A percentile compares a stretch with the other conserved stretches of the same genome.
These are phyloP conservation scores for Kalaharituber pfeilii DNA, from an alignment of 2,329 filamentous ascomycete species.

Conservation along the genomic window DNA sequence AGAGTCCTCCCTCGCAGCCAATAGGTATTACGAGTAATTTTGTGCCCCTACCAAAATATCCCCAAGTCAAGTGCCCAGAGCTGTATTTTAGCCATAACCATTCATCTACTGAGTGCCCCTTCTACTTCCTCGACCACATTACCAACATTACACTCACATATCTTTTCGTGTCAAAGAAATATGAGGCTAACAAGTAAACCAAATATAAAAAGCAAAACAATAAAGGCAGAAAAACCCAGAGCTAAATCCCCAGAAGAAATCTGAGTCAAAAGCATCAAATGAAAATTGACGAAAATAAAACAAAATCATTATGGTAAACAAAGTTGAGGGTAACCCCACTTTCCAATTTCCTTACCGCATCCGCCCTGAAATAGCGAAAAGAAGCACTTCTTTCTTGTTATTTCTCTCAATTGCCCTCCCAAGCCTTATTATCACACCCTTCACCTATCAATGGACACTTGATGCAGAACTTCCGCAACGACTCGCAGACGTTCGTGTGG, in stretches of 20 bases:
- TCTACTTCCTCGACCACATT: too few relatives aligned
- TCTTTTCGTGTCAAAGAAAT: too few relatives aligned
- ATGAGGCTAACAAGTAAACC: too few relatives aligned
- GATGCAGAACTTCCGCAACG: constrained; percentile 2
- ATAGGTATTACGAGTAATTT: too few relatives aligned
- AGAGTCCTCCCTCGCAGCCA: too few relatives aligned
- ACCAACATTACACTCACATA: too few relatives aligned
- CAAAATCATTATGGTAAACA: not conserved
- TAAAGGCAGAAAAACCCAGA: not conserved
- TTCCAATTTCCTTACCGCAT: not conserved
- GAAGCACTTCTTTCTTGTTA: not conserved
- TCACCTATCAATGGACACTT: not conserved
- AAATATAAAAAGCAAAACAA: not conserved
- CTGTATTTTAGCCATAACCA: too few relatives aligned
- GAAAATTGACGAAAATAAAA: not conserved
- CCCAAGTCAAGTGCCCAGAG: too few relatives aligned
- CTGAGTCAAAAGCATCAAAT: not conserved
- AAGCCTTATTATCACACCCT: not conserved
- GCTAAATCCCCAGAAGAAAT: not conserved
- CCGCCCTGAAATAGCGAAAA: not conserved
- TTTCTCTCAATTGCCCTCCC: not conserved
- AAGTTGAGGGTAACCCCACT: not conserved
- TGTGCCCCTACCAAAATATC: too few relatives aligned
- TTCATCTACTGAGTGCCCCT: too few relatives aligned
- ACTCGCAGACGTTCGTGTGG: not conserved